phyloP scores from a whole-genome alignment of 148 eudicot genomes.

The Mesembryanthemum crystallinum region DNA sequence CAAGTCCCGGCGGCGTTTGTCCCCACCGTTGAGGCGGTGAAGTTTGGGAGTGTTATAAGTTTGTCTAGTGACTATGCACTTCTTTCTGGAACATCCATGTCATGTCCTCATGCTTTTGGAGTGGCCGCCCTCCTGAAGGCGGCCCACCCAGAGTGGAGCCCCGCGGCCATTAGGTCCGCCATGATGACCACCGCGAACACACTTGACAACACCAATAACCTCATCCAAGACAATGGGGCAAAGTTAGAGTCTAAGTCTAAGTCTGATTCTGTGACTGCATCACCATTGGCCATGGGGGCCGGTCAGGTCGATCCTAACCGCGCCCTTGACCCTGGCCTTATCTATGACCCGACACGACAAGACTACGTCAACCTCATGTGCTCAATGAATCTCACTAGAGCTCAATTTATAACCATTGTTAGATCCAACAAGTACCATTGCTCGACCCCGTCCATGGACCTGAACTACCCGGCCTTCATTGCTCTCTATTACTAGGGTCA shows the following conservation, averaged over 20 bases:
- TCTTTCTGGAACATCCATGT: slow-evolving; percentile 40
- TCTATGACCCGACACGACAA: slow-evolving; percentile 30
- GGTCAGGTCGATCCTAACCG: slow-evolving; percentile 42
- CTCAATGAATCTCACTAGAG: slow-evolving; percentile 28
- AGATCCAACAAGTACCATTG: slow-evolving; percentile 26
- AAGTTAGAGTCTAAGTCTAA: neutral
- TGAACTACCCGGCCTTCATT: slow-evolving; percentile 43
- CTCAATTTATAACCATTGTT: slow-evolving; percentile 21
- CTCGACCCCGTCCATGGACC: slow-evolving; percentile 29
- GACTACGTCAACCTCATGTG: slow-evolving; percentile 39
- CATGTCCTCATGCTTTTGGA: slow-evolving; percentile 44
- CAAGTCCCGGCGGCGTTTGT: slow-evolving; percentile 33
- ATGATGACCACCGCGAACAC: slow-evolving; percentile 44
- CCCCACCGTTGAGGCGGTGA: slow-evolving; percentile 26
- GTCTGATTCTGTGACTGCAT: slow-evolving; percentile 17
- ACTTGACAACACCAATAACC: slow-evolving; percentile 29
- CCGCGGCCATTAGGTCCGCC: slow-evolving; percentile 37
- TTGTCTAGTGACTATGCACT: slow-evolving; percentile 34
- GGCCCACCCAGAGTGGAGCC: slow-evolving; percentile 41
- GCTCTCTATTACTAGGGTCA: slow-evolving; percentile 14
- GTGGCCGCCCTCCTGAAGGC: slow-evolving; percentile 36
- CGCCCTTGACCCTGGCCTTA: slow-evolving; percentile 42
- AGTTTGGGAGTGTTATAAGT: slow-evolving; percentile 24
- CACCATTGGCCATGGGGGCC: slow-evolving; percentile 42
- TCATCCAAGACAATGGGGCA: slow-evolving; percentile 27